A percentile compares a stretch with the other conserved stretches of the same genome.
phyloP scores from a whole-genome alignment of 768 basidiomycete genomes.

The Mycena indigotica region DNA sequence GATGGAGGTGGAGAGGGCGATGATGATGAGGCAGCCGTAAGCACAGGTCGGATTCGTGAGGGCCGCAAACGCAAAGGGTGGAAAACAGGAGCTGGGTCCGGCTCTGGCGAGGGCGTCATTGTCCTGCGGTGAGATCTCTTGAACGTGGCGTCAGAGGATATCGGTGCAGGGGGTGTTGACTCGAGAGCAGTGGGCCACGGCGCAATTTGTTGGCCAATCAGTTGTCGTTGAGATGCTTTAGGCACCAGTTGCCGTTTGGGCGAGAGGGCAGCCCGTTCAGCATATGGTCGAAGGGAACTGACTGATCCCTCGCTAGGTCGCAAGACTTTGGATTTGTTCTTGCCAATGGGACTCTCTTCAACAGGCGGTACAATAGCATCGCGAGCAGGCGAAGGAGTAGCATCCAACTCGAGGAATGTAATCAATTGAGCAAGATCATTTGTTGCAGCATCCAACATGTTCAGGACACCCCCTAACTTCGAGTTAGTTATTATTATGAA shows the following conservation, averaged over 20 bases:
- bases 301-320: slow-evolving; percentile 40
- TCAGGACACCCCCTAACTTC: slow-evolving; percentile 51
- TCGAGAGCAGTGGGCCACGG: slow-evolving; percentile 55
- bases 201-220: slow-evolving; percentile 59
- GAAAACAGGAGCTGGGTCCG: slow-evolving; percentile 60
- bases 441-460: slow-evolving; percentile 77
- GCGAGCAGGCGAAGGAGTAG: slow-evolving; percentile 54
- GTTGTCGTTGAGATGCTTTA: slow-evolving; percentile 6
- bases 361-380: slow-evolving; percentile 25
- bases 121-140: slow-evolving; percentile 54
- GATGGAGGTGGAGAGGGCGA: slow-evolving; percentile 28
- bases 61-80: slow-evolving; percentile 46
- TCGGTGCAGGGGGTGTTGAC: slow-evolving; percentile 24
- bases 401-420: slow-evolving; percentile 78
- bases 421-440: slow-evolving; percentile 79
- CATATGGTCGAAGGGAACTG: slow-evolving; percentile 54
- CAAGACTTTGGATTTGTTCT: slow-evolving; percentile 25
- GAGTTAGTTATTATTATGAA: slow-evolving; percentile 5
- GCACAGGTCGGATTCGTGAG: slow-evolving; percentile 16
- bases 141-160: slow-evolving; percentile 24
- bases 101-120: slow-evolving; percentile 58
- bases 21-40: slow-evolving; percentile 3
- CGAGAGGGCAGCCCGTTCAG: slow-evolving; percentile 28
- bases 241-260: slow-evolving; percentile 20
- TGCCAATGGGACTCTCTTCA: slow-evolving; percentile 36